Base-by-base conservation (phyloP, 2,329 filamentous ascomycete species). In the Fusarium annulatum region DNA sequence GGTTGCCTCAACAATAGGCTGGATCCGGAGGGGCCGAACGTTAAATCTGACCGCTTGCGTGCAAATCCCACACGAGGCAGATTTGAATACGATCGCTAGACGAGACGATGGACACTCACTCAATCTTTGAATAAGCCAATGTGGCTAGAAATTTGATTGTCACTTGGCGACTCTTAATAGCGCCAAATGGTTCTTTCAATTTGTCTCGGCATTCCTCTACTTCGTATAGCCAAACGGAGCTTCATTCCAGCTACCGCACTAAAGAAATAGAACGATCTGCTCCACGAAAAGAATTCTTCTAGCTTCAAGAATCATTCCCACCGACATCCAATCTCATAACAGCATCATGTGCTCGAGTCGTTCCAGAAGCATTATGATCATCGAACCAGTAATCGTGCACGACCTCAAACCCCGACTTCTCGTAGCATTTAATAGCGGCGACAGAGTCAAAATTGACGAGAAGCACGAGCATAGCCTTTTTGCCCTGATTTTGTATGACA, bases 371-470 rank as follows among this genome's bases (percentile, higher is more conserved):
- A n/a, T 62, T 19, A 2, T 15, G 15, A 9, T 73, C 63, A 30
- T 64, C 26, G 9, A 64, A 75, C 73, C 70, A 75, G 26, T 73
- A 68, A 16, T 61, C 45, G 2, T 75, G 34, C 1, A 75, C 46
- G 3, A 64, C 19, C 14, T 51, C n/a, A n/a, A 75, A 75, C 0
- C 70, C 70, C 3, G 58, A 61, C n/a, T 74, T 75, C 19, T 73
- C 67, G 19, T 75, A 75, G 2, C 69, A 71, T 19, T 16, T 61
- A 9, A 41, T 55, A 3, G 72, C 73, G 3, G 53, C 46, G 9
- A 61, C 36, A 21, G 63, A 72, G 0, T 69, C 42, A 14, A 62
- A 60, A 1, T 72, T 67, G 18, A 72, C 48, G 6, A 75, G n/a
- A 3, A 75, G 39, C 2, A 61, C 61, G 3, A 75, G 3, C 15